phyloP scores from a whole-genome alignment of 257 asterid species.

The Verbascum thapsus region DNA sequence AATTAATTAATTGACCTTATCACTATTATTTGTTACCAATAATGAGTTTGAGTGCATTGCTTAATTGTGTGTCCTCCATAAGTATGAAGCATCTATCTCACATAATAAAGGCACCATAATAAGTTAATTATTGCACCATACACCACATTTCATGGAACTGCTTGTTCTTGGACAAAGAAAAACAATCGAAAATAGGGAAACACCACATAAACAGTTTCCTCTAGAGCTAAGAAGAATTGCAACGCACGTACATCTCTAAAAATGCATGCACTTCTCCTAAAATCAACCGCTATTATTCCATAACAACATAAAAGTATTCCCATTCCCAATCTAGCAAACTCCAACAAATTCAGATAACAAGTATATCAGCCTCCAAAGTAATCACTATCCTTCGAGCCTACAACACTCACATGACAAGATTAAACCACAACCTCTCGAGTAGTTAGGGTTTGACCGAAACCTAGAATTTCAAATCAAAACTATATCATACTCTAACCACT shows the following conservation, averaged over 20 bases:
- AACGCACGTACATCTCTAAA: background rate
- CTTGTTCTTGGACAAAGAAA: background rate
- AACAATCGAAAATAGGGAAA: background rate
- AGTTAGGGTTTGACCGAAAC: no score
- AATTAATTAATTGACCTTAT: background rate
- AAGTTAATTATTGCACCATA: background rate
- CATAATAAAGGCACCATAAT: background rate
- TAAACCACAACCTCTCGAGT: no score
- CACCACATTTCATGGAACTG: background rate
- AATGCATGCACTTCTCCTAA: background rate
- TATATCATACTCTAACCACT: background rate
- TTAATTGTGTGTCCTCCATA: background rate
- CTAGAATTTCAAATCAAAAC: no score
- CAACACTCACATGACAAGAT: no score
- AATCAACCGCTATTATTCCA: background rate
- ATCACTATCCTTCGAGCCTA: no score
- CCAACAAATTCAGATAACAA: no score
- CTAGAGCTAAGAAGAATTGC: background rate
- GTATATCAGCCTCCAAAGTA: no score
- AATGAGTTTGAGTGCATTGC: background rate
- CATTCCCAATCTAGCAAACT: no score
- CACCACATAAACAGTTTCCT: background rate
- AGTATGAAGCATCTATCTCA: background rate
- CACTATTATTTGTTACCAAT: conserved; percentile 4
- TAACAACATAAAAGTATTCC: background rate